Evolutionary conservation across 1,284 basidiomycete species (phyloP).

Genomic region (Phenoliferia sp.): DNA sequence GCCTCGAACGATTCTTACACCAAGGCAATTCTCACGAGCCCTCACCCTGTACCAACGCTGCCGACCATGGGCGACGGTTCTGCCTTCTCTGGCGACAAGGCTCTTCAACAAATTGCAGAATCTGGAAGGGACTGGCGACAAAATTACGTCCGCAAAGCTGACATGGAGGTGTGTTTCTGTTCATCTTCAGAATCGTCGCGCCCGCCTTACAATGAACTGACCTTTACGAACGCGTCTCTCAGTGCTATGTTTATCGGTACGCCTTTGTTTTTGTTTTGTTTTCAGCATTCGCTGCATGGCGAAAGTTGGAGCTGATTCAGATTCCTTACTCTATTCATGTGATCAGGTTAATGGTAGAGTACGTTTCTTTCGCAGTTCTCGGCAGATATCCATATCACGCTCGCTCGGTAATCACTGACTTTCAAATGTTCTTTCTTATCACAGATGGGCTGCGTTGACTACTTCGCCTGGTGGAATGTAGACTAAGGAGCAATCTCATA

Average conservation of each 20-base stretch:
- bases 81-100: slow-evolving; percentile 61
- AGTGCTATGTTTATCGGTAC: slow-evolving; percentile 63
- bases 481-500: neutral
- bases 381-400: neutral
- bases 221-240: slow-evolving; percentile 9
- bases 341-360: slow-evolving; percentile 7
- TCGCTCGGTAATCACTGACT: neutral
- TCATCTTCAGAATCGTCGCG: slow-evolving; percentile 12
- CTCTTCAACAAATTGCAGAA: slow-evolving; percentile 71
- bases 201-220: neutral
- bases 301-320: neutral
- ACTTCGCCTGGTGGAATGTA: neutral
- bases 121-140: slow-evolving; percentile 87
- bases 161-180: slow-evolving; percentile 68
- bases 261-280: neutral
- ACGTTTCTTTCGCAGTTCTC: neutral
- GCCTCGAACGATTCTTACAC: slow-evolving; percentile 51
- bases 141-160: slow-evolving; percentile 68
- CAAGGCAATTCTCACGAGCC: slow-evolving; percentile 34
- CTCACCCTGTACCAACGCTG: slow-evolving; percentile 15
- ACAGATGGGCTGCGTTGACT: slow-evolving; percentile 2
- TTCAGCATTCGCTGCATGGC: neutral
- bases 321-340: neutral
- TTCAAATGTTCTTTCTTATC: neutral
- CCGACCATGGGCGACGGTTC: slow-evolving; percentile 39